Conservation (phyloP, 2,329 filamentous ascomycete genomes). For the Curvularia hawaiiensis region DNA sequence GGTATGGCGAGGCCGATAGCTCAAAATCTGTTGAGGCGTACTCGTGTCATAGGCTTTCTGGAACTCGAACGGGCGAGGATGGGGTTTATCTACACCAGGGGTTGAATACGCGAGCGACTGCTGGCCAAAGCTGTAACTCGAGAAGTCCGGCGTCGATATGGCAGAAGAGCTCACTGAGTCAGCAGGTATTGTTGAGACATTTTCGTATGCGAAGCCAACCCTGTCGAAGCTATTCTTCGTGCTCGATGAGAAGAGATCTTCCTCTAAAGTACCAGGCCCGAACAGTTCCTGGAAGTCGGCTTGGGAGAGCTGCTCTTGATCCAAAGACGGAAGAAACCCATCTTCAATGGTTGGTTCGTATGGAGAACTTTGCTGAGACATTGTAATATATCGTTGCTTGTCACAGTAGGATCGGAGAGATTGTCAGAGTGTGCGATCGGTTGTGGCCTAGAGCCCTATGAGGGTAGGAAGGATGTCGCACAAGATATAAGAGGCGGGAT, state of each 20-base stretch:
- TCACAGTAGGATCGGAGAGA: slow-evolving; percentile 1
- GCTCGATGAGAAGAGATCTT: slow-evolving; percentile 10
- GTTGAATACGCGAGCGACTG: slow-evolving; percentile 15
- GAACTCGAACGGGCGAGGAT: slow-evolving; percentile 25
- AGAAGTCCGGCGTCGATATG: slow-evolving; percentile 20
- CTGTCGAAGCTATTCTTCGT: slow-evolving; percentile 15
- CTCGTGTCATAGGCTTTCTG: slow-evolving; percentile 15
- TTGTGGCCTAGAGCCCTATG: slow-evolving; percentile 3
- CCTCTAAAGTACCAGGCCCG: slow-evolving; percentile 1
- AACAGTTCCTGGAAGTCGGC: slow-evolving; percentile 21
- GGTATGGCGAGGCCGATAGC: slow-evolving; percentile 9
- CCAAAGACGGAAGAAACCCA: slow-evolving; percentile 2
- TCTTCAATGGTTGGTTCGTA: slow-evolving; percentile 4
- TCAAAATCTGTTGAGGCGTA: slow-evolving; percentile 2
- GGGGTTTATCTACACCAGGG: slow-evolving; percentile 17
- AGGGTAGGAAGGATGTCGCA: slow-evolving; percentile 27
- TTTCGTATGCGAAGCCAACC: slow-evolving; percentile 10
- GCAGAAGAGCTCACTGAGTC: slow-evolving; percentile 12
- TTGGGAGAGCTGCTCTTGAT: slow-evolving; percentile 16
- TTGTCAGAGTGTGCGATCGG: slow-evolving; percentile 9
- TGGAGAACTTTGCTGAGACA: slow-evolving; percentile 29
- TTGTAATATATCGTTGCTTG: slow-evolving; percentile 5
- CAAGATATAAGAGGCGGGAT: slow-evolving; percentile 15
- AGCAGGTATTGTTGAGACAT: neutral
- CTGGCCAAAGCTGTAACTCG: slow-evolving; percentile 17